Conservation (phyloP, 2,329 filamentous ascomycete genomes). For the Basipetospora sp. region DNA sequence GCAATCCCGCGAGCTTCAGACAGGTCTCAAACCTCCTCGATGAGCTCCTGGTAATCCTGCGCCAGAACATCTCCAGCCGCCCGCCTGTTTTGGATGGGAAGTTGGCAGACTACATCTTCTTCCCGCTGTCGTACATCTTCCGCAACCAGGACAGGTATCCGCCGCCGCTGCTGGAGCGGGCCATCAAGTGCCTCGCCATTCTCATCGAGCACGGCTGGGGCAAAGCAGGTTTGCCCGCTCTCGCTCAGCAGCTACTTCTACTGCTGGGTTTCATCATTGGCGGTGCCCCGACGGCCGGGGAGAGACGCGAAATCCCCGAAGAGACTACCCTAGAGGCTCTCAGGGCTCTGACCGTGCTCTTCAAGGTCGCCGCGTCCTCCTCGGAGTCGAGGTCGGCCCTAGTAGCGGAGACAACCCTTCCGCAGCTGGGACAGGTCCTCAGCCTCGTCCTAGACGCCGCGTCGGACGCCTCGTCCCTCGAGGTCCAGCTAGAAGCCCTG, state of each 20-base stretch:
- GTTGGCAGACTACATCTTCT: constrained; percentile 87
- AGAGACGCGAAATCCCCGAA: constrained; percentile 40
- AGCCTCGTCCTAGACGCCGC: constrained; percentile 65
- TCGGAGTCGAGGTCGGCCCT: constrained; percentile 33
- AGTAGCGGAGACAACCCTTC: constrained; percentile 47
- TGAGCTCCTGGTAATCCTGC: constrained; percentile 31
- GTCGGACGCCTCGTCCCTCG: constrained; percentile 45
- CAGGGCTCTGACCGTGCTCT: constrained; percentile 51
- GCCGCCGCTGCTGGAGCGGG: constrained; percentile 57
- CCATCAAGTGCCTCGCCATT: constrained; percentile 58
- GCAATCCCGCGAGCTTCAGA: constrained; percentile 25
- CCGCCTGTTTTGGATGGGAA: constrained; percentile 54
- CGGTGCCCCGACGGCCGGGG: constrained; percentile 43
- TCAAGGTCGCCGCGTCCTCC: constrained; percentile 42
- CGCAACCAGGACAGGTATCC: constrained; percentile 59
- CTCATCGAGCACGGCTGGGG: constrained; percentile 72
- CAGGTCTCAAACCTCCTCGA: constrained; percentile 31
- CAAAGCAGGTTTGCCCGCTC: constrained; percentile 49
- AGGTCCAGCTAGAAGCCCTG: constrained; percentile 59
- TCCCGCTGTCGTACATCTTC: constrained; percentile 77
- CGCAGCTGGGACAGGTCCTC: constrained; percentile 67
- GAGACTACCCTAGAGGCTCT: constrained; percentile 63
- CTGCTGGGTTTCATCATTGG: constrained; percentile 70
- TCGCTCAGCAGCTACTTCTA: constrained; percentile 74
- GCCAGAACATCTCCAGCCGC: constrained; percentile 28